Evolutionary conservation across 345 rosid genomes (phyloP), one percentile per base, ranked within the genome.

Genomic region (Arabis alpina): DNA sequence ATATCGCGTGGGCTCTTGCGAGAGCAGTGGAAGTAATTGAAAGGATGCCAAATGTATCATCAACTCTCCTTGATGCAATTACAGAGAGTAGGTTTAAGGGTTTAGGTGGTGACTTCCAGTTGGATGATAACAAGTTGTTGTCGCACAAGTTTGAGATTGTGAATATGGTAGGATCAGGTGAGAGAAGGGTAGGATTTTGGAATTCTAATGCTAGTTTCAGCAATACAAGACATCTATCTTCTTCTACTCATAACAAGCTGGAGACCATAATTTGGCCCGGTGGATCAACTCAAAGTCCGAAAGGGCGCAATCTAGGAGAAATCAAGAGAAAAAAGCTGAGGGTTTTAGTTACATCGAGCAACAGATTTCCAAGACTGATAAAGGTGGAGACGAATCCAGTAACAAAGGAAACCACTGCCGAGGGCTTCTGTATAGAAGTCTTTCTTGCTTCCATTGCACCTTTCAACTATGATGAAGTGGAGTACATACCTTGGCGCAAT

Each of bases 191-290:
- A 11, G 86, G 82, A 14, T 76, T 66, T 43, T 80, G 80, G 74
- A 55, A 45, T 8, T 65, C 66, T 50, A 68, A 66, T 19, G 45
- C 34, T 23, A 73, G 66, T 16, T 66, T 82, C 19, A 66, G 73
- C 53, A 65, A 14, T 64, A 52, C 56, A 41, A 72, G 30, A 24
- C 61, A 45, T 25, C 32, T 68, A 1, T 42, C 72, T 36, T 64
- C 79, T 12, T 64, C 79, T 12, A n/a, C 68, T 15, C 53, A 56
- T 40, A 44, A 49, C 65, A 6, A 34, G 37, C 53, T 82, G 0
- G 68, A 69, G 37, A 40, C 68, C 12, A 63, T 74, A 42, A 74
- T 76, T 3, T 82, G 83, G 84, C 84, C 85, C 0, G 84, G 82
- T 49, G 81, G 65, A 15, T 59, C 81, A 40, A 1, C 34, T 13